Percentiles rank a stretch among this genome's conserved stretches.
These are phyloP conservation scores for Hericium erinaceus DNA, from an alignment of 768 basidiomycete genomes.

Conservation along the genomic window DNA sequence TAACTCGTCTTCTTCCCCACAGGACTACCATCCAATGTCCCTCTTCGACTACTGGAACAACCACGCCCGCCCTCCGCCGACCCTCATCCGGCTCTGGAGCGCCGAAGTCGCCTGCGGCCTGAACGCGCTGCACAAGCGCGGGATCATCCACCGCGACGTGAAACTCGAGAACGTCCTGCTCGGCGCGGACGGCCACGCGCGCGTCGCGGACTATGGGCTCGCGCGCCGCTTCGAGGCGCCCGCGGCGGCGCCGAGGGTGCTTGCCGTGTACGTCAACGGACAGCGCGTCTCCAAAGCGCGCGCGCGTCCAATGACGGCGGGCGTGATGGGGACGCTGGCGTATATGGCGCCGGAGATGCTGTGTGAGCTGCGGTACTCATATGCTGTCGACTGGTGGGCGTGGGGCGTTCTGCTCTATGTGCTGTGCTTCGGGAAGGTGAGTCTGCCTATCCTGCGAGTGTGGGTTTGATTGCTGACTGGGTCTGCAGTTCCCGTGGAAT, in stretches of 20 bases:
- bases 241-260: neutral
- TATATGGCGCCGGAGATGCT: slow-evolving; percentile 14
- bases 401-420: slow-evolving; percentile 10
- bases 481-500: neutral
- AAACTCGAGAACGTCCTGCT: slow-evolving; percentile 92
- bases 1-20: neutral
- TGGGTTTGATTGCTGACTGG: no score
- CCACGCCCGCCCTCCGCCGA: neutral
- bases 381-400: slow-evolving; percentile 11
- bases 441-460: neutral
- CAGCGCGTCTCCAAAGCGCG: neutral
- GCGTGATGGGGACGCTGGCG: slow-evolving; percentile 6
- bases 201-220: slow-evolving; percentile 82
- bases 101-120: slow-evolving; percentile 47
- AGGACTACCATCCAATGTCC: slow-evolving; percentile 17
- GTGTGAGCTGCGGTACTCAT: slow-evolving; percentile 7
- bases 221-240: slow-evolving; percentile 5
- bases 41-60: slow-evolving; percentile 3
- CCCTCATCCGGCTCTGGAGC: slow-evolving; percentile 25
- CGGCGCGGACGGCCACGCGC: slow-evolving; percentile 82
- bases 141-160: slow-evolving; percentile 94
- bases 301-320: neutral
- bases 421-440: slow-evolving; percentile 7
- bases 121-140: slow-evolving; percentile 81
- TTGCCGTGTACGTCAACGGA: neutral